Percentiles rank a stretch among this genome's conserved stretches.
phyloP scores from a whole-genome alignment of 2,329 filamentous ascomycete species.

The Arachnopeziza araneosa region DNA sequence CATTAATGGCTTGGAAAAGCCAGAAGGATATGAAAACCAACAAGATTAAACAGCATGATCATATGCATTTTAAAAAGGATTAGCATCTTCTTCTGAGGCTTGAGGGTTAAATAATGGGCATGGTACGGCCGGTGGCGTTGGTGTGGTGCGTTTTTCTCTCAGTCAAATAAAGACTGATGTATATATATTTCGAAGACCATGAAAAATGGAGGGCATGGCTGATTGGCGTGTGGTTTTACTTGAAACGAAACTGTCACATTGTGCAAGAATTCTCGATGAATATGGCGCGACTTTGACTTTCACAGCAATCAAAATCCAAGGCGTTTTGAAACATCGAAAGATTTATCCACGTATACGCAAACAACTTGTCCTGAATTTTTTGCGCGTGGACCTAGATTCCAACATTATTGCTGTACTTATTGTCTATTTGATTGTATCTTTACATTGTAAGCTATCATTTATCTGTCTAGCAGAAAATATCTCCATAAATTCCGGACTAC shows the following conservation, averaged over 20 bases:
- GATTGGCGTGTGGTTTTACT: not conserved
- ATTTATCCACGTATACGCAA: no score
- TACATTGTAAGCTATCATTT: no score
- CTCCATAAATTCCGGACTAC: no score
- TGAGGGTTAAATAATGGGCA: not conserved
- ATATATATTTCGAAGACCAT: not conserved
- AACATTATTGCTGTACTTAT: no score
- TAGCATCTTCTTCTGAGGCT: not conserved
- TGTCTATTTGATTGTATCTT: no score
- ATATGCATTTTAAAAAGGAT: not conserved
- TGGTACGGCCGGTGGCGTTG: not conserved
- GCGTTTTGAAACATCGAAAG: no score
- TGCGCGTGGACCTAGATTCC: no score
- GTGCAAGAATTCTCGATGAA: no score
- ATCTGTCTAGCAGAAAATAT: no score
- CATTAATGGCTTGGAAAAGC: constrained; percentile 73
- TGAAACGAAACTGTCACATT: not conserved
- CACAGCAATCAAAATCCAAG: no score
- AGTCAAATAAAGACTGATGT: not conserved
- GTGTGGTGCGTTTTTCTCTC: not conserved
- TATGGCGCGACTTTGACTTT: no score
- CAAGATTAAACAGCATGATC: constrained; percentile 37
- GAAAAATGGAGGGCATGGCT: not conserved
- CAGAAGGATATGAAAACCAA: constrained; percentile 76
- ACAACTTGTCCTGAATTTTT: no score